These are phyloP conservation scores for Aphanomyces euteiches DNA, from an alignment of 352 stramenopile species.

Conservation along the genomic window DNA sequence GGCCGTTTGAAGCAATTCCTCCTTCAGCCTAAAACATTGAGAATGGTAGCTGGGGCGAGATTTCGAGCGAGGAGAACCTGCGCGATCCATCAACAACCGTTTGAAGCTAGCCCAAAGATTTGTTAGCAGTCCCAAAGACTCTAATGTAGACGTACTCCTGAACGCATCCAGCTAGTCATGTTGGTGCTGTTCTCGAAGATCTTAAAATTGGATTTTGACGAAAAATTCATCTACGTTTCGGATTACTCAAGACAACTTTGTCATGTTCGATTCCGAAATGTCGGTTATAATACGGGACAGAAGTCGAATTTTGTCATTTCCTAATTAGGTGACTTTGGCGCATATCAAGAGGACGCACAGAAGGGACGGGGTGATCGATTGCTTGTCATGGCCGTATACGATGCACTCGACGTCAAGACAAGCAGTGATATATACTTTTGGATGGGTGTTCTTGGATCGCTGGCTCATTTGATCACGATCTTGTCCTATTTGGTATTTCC, in stretches of 20 bases:
- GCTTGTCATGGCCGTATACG: slow-evolving; percentile 39
- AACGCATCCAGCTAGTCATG: slow-evolving; percentile 28
- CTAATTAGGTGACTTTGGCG: too few relatives aligned
- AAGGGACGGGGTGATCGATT: too few relatives aligned
- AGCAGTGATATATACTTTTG: slow-evolving; percentile 55
- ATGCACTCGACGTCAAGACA: slow-evolving; percentile 51
- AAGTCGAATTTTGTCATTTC: too few relatives aligned
- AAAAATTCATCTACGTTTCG: neutral
- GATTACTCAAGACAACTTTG: neutral
- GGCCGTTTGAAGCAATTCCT: slow-evolving; percentile 26
- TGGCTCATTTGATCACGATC: slow-evolving; percentile 63
- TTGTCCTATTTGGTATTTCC: slow-evolving; percentile 68
- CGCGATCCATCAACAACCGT: slow-evolving; percentile 19
- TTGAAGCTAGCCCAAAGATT: slow-evolving; percentile 8
- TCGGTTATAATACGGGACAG: neutral
- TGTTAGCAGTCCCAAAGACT: slow-evolving; percentile 4
- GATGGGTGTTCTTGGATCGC: slow-evolving; percentile 50
- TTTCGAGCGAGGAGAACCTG: neutral
- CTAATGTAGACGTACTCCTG: slow-evolving; percentile 13
- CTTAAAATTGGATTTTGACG: too few relatives aligned
- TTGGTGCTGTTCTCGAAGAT: too few relatives aligned
- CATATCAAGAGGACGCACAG: too few relatives aligned
- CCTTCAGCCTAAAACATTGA: slow-evolving; percentile 14
- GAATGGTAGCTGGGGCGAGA: neutral
- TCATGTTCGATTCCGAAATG: too few relatives aligned